Percentiles rank a stretch among this genome's conserved stretches.
Evolutionary conservation across 371 early-diverging fungal genomes (phyloP).

Genomic region (Capillidium heterosporum): DNA sequence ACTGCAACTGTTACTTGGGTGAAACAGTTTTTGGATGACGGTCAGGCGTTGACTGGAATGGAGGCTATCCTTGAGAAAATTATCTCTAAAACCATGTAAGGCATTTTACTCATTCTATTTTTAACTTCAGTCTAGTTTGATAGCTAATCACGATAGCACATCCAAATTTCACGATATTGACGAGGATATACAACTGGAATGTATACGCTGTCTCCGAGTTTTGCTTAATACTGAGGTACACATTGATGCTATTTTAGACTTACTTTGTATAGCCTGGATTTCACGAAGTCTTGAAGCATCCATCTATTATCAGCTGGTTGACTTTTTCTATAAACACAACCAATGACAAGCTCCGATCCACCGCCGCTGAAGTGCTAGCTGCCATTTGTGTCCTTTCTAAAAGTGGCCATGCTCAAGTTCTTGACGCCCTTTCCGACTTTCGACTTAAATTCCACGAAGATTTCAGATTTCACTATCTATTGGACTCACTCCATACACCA

Average conservation of each 20-base stretch:
- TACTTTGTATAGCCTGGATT: constrained; percentile 24
- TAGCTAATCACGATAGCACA: neutral
- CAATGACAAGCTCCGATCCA: constrained; percentile 22
- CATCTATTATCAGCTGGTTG: constrained; percentile 15
- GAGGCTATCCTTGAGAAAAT: constrained; percentile 30
- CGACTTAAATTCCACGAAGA: constrained; percentile 28
- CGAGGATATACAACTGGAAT: constrained; percentile 26
- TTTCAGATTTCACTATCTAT: constrained; percentile 36
- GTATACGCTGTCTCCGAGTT: constrained; percentile 31
- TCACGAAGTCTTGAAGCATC: constrained; percentile 23
- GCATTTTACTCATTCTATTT: neutral
- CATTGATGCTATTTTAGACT: neutral
- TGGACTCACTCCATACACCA: constrained; percentile 20
- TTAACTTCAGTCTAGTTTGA: constrained; percentile 6
- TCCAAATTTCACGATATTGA: constrained; percentile 16
- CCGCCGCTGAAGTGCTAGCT: constrained; percentile 25
- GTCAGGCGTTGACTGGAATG: constrained; percentile 22
- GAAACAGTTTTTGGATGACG: constrained; percentile 31
- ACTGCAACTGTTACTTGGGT: constrained; percentile 35
- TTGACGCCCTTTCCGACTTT: constrained; percentile 30
- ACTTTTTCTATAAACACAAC: constrained; percentile 19
- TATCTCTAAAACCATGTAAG: constrained; percentile 21
- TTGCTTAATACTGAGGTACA: constrained; percentile 34
- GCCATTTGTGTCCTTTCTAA: constrained; percentile 28
- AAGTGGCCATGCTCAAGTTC: constrained; percentile 21